These are phyloP conservation scores for Calendula officinalis DNA, from an alignment of 129 eudicot species.

Conservation along the genomic window DNA sequence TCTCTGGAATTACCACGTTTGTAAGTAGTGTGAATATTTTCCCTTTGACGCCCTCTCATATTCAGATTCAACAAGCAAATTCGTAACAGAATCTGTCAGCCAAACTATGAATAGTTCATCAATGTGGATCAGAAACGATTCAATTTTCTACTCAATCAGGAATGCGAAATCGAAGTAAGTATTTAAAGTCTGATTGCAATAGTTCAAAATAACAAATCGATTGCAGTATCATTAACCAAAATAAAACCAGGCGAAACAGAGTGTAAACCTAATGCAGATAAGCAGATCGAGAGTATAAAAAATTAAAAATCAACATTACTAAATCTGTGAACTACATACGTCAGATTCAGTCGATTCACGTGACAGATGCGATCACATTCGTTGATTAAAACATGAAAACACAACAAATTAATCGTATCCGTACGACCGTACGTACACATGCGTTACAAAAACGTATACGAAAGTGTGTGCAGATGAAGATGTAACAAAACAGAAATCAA, in stretches of 20 bases:
- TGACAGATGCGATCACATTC: not conserved
- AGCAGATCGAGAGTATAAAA: slow-evolving; percentile 2
- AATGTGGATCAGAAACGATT: slow-evolving; percentile 13
- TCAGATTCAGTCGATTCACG: slow-evolving; percentile 11
- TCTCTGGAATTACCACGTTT: slow-evolving; percentile 73
- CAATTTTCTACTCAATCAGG: not conserved
- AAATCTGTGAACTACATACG: not conserved
- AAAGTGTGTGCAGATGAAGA: not conserved
- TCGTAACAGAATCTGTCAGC: slow-evolving; percentile 27
- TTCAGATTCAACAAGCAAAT: slow-evolving; percentile 11
- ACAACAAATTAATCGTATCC: slow-evolving; percentile 1
- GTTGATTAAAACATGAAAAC: not conserved
- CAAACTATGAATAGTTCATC: slow-evolving; percentile 12
- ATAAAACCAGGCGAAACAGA: not conserved
- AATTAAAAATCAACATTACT: not conserved
- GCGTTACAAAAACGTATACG: not conserved
- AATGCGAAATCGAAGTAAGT: not conserved
- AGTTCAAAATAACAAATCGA: not conserved
- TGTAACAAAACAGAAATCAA: not conserved
- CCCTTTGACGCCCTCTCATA: slow-evolving; percentile 66
- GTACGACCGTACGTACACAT: slow-evolving; percentile 1
- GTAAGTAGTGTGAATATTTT: slow-evolving; percentile 40
- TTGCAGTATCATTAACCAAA: not conserved
- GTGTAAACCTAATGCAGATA: not conserved
- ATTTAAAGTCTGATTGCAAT: not conserved